These are phyloP conservation scores for Aspergillus fumigatus DNA, from an alignment of 2,329 filamentous ascomycete genomes.

Conservation along the genomic window DNA sequence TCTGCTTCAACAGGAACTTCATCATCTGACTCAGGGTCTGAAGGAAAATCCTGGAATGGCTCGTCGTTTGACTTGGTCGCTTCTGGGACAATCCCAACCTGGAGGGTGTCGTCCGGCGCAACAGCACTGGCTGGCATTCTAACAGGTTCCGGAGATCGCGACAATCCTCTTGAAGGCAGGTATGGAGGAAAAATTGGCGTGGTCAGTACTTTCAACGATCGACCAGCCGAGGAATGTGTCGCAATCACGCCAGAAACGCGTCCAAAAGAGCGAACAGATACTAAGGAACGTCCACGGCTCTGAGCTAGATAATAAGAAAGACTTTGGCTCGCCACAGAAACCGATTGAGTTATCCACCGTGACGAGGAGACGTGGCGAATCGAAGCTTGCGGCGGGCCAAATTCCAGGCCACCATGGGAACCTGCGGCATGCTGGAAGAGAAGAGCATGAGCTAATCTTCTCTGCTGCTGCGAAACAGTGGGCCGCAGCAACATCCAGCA, in stretches of 20 bases:
- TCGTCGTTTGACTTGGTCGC: constrained; percentile 8
- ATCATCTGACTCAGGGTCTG: constrained; percentile 53
- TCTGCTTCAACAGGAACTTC: constrained; percentile 50
- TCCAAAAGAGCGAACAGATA: not conserved
- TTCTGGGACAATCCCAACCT: not conserved
- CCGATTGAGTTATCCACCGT: constrained; percentile 23
- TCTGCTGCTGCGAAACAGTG: constrained; percentile 19
- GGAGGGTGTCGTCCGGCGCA: not conserved
- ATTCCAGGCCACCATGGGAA: constrained; percentile 23
- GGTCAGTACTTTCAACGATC: constrained; percentile 10
- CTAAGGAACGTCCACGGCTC: not conserved
- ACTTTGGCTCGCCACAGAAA: constrained; percentile 22
- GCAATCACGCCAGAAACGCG: not conserved
- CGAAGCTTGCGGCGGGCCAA: constrained; percentile 11
- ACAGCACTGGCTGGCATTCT: not conserved
- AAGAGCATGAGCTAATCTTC: constrained; percentile 19
- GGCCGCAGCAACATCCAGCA: constrained; percentile 31
- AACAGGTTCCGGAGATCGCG: constrained; percentile 1
- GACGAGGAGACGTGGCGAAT: constrained; percentile 24
- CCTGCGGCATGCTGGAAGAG: constrained; percentile 25
- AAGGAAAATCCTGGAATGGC: constrained; percentile 15
- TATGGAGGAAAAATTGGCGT: not conserved
- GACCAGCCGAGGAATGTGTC: constrained; percentile 12
- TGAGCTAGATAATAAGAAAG: constrained; percentile 4
- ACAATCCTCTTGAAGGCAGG: constrained; percentile 3